Conservation (phyloP, 2,329 filamentous ascomycete species). For the Arthrocladium fulminans region DNA sequence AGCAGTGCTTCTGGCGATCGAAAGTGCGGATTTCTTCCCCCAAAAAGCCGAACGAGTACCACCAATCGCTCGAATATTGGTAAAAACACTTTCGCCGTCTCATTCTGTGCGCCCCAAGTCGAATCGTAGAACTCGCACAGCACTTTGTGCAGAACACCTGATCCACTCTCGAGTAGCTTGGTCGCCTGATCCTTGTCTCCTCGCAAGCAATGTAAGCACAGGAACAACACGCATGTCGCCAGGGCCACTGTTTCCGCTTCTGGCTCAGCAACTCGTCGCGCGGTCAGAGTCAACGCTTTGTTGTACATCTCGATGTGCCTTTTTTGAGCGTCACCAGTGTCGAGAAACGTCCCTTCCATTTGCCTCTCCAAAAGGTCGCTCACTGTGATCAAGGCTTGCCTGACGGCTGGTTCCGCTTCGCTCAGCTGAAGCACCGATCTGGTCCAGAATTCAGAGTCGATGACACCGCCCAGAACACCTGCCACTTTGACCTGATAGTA, state of each 20-base stretch:
- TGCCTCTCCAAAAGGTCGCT: conserved; percentile 1
- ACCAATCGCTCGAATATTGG: conserved; percentile 4
- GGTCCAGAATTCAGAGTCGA: conserved; percentile 13
- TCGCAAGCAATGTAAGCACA: conserved; percentile 5
- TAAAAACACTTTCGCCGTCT: neutral
- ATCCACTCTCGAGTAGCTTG: neutral
- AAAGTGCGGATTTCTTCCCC: neutral
- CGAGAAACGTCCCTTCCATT: neutral
- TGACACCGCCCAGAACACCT: neutral
- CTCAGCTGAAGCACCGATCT: conserved; percentile 10
- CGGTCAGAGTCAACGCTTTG: conserved; percentile 1
- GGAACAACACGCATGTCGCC: conserved; percentile 5
- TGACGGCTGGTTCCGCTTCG: conserved; percentile 9
- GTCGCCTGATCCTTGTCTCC: neutral
- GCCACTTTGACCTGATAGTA: conserved; percentile 3
- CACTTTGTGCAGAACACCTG: neutral
- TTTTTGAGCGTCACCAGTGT: neutral
- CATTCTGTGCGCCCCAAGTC: neutral
- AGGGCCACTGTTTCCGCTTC: conserved; percentile 3
- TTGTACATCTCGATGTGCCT: neutral
- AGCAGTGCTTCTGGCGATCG: neutral
- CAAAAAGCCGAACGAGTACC: conserved; percentile 2
- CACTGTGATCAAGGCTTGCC: conserved; percentile 9
- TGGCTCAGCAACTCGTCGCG: conserved; percentile 2
- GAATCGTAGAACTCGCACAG: neutral